Evolutionary conservation across 208 protist species (phyloP), one percentile per base, ranked within the genome.

Genomic region (Acanthamoeba sp.): DNA sequence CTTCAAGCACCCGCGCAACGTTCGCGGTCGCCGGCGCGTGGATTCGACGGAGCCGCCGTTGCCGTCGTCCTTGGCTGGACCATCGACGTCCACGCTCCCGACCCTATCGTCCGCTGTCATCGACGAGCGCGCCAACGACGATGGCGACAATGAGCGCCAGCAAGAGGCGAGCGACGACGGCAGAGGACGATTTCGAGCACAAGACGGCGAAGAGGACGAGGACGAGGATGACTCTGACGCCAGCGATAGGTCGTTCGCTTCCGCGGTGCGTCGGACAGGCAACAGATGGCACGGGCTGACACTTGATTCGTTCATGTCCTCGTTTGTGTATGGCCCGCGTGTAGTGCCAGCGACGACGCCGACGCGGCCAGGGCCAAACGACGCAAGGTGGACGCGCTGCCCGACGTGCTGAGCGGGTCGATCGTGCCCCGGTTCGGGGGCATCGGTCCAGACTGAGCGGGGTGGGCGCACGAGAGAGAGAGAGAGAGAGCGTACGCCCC

Each of bases 1-100:
- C 7, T 76, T 76, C 29, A 76, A 76, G n/a, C 66, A 76, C 36
- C 66, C 66, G 12, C 32, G 16, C n/a, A 76, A 76, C n/a, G 66
- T 76, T 34, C 66, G 66, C 66, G 66, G 66, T 38, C 66, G n/a
- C 4, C 66, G 22, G 7, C 66, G 66, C 20, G 6, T 62, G 55
- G 55, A 6, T 55, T 55, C 10, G 48, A 55, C 55, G 12, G 16
- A 20, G 55, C 55, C 55, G 55, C 55, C 55, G 55, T 12, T 62
- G 55, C 45, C 45, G 45, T 9, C 18, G 45, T 12, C 45, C 14
- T 9, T 16, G 45, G 45, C 14, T 52, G 10, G 12, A 52, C 18
- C 45, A 16, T 9, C 45, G 45, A 9, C 18, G 45, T 52, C 45
- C 18, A 20, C 45, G 45, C 45, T 52, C 18, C 45, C 45, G 45